Percentiles rank a stretch among this genome's conserved stretches.
Conservation (phyloP, 2,329 filamentous ascomycete genomes). For the Dendryphion nanum region DNA sequence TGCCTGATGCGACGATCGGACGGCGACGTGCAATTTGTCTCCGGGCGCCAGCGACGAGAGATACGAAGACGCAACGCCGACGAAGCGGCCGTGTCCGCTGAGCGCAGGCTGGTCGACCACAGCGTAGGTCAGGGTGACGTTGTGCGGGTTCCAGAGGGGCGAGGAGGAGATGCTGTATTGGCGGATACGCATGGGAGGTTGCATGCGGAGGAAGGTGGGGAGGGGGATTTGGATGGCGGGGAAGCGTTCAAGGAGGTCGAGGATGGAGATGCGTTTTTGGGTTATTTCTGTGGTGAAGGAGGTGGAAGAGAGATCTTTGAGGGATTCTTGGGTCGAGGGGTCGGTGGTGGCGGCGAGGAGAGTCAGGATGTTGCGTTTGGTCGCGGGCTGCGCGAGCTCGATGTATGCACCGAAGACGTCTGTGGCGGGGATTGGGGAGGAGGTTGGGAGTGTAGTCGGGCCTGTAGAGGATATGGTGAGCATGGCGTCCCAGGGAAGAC, state of each 20-base stretch:
- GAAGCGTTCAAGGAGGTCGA: conserved; percentile 69
- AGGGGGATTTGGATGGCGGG: conserved; percentile 59
- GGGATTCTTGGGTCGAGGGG: conserved; percentile 47
- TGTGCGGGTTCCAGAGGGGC: conserved; percentile 57
- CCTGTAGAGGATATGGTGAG: conserved; percentile 61
- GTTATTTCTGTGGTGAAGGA: conserved; percentile 41
- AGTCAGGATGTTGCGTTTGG: conserved; percentile 58
- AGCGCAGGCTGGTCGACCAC: conserved; percentile 59
- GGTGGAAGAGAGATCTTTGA: conserved; percentile 48
- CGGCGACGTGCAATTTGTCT: conserved; percentile 44
- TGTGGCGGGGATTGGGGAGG: conserved; percentile 58
- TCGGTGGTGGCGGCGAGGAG: conserved; percentile 53
- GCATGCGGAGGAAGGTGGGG: conserved; percentile 65
- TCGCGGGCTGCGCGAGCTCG: conserved; percentile 70
- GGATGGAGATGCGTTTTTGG: conserved; percentile 59
- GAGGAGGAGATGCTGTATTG: conserved; percentile 80
- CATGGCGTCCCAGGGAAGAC: conserved; percentile 66
- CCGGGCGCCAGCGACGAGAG: conserved; percentile 40
- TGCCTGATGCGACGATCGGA: conserved; percentile 40
- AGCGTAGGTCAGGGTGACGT: conserved; percentile 66
- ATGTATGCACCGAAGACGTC: conserved; percentile 69
- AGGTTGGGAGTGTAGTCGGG: conserved; percentile 65
- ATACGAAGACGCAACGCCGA: conserved; percentile 46
- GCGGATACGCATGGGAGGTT: conserved; percentile 75
- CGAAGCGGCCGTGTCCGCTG: conserved; percentile 42